Conservation (phyloP, 2,329 filamentous ascomycete species). For the Capronia epimyces region DNA sequence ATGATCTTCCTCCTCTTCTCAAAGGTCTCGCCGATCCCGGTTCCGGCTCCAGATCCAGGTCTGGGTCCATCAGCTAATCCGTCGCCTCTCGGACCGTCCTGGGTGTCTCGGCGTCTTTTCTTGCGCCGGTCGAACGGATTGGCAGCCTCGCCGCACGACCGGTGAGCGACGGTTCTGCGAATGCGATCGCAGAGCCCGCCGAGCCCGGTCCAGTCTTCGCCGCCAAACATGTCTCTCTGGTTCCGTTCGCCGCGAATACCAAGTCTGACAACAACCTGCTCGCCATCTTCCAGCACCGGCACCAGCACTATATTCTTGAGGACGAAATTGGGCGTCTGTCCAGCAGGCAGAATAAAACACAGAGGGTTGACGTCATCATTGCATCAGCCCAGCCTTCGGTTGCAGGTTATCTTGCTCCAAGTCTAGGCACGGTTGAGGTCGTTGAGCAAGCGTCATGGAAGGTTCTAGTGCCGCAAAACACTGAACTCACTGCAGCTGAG, state of each 20-base stretch:
- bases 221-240: constrained; percentile 63
- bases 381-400: too few relatives aligned
- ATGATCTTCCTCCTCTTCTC: constrained; percentile 57
- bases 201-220: constrained; percentile 86
- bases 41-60: constrained; percentile 49
- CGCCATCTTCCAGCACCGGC: too few relatives aligned
- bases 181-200: constrained; percentile 84
- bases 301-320: too few relatives aligned
- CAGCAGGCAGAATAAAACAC: too few relatives aligned
- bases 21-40: constrained; percentile 67
- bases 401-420: too few relatives aligned
- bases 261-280: too few relatives aligned
- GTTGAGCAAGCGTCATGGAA: too few relatives aligned
- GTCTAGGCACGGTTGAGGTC: too few relatives aligned
- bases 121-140: constrained; percentile 72
- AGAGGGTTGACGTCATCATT: too few relatives aligned
- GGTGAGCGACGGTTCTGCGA: constrained; percentile 65
- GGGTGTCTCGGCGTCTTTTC: constrained; percentile 61
- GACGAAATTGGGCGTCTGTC: too few relatives aligned
- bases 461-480: too few relatives aligned
- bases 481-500: too few relatives aligned
- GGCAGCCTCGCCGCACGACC: constrained; percentile 48
- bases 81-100: constrained; percentile 68
- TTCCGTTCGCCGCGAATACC: constrained; percentile 38
- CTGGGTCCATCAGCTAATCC: constrained; percentile 32